A percentile compares a stretch with the other conserved stretches of the same genome.
These are phyloP conservation scores for Hymenoscyphus scutula DNA, from an alignment of 2,329 filamentous ascomycete genomes.

Conservation along the genomic window DNA sequence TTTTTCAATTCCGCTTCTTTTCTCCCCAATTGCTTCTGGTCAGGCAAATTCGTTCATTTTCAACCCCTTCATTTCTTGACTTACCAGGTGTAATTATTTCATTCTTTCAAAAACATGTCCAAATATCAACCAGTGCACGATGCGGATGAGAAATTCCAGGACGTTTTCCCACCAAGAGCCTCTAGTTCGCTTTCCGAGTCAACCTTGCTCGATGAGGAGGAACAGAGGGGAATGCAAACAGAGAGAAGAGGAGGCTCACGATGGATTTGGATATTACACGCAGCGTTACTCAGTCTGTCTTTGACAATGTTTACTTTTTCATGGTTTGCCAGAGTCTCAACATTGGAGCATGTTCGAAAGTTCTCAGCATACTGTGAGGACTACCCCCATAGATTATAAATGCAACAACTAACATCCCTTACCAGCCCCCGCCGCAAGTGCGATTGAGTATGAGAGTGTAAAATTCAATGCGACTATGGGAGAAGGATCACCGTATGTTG, in stretches of 20 bases:
- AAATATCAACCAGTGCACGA: slow-evolving; percentile 30
- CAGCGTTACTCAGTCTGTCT: slow-evolving; percentile 28
- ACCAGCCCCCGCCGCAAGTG: slow-evolving; percentile 46
- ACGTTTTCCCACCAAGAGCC: slow-evolving; percentile 19
- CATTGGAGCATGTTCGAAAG: slow-evolving; percentile 35
- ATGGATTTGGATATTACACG: slow-evolving; percentile 34
- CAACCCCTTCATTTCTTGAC: slow-evolving; percentile 18
- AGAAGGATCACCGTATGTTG: slow-evolving; percentile 48
- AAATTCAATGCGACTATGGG: slow-evolving; percentile 50
- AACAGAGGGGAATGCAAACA: slow-evolving; percentile 12
- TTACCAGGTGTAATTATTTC: slow-evolving; percentile 28
- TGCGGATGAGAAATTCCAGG: slow-evolving; percentile 29
- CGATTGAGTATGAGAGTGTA: slow-evolving; percentile 48
- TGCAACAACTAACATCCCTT: slow-evolving; percentile 14
- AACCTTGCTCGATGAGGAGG: slow-evolving; percentile 30
- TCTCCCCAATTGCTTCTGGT: slow-evolving; percentile 29
- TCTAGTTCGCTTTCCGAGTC: slow-evolving; percentile 28
- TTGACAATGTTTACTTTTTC: slow-evolving; percentile 30
- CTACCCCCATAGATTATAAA: background rate
- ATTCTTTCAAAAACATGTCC: slow-evolving; percentile 24
- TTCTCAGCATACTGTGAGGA: slow-evolving; percentile 48
- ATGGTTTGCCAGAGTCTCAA: slow-evolving; percentile 30
- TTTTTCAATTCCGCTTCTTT: slow-evolving; percentile 13
- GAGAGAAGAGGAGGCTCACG: slow-evolving; percentile 11
- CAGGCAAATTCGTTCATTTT: slow-evolving; percentile 27